Evolutionary conservation across 768 basidiomycete genomes (phyloP).

Genomic region (Boletus sp.): DNA sequence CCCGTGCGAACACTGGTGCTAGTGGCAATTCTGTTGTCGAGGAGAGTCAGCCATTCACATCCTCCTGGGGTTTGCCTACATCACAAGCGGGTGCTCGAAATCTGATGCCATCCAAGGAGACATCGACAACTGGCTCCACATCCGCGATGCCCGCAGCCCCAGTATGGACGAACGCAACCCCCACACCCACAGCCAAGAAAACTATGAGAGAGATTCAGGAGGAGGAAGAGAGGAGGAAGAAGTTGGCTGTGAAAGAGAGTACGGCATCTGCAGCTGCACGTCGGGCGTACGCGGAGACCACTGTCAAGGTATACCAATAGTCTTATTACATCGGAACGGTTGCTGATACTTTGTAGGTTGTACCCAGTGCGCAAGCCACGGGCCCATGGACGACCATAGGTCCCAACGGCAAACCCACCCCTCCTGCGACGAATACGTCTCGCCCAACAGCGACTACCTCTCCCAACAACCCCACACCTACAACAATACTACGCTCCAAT

Average conservation of each 20-base stretch:
- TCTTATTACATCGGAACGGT: not conserved
- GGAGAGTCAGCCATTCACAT: constrained; percentile 57
- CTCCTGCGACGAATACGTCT: constrained; percentile 28
- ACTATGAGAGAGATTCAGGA: constrained; percentile 99
- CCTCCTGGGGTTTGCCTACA: constrained; percentile 84
- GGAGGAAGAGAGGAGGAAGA: constrained; percentile 89
- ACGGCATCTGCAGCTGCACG: constrained; percentile 54
- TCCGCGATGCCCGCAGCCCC: constrained; percentile 37
- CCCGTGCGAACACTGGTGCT: constrained; percentile 42
- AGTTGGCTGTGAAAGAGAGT: constrained; percentile 56
- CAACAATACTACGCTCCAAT: constrained; percentile 37
- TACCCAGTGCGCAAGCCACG: constrained; percentile 31
- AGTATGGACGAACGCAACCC: constrained; percentile 72
- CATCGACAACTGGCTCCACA: constrained; percentile 17
- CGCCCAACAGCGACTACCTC: constrained; percentile 36
- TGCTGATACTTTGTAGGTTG: constrained; percentile 28
- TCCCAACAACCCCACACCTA: constrained; percentile 23
- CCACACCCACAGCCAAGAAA: constrained; percentile 65
- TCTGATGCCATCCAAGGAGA: constrained; percentile 41
- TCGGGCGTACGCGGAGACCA: constrained; percentile 76
- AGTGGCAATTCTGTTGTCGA: constrained; percentile 41
- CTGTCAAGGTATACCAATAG: constrained; percentile 55
- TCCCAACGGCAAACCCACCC: constrained; percentile 57
- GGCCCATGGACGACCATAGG: constrained; percentile 89
- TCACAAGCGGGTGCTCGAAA: constrained; percentile 68